A percentile compares a stretch with the other conserved stretches of the same genome.
Evolutionary conservation across 2,329 filamentous ascomycete genomes (phyloP).

Genomic region (Lachnellula cervina): DNA sequence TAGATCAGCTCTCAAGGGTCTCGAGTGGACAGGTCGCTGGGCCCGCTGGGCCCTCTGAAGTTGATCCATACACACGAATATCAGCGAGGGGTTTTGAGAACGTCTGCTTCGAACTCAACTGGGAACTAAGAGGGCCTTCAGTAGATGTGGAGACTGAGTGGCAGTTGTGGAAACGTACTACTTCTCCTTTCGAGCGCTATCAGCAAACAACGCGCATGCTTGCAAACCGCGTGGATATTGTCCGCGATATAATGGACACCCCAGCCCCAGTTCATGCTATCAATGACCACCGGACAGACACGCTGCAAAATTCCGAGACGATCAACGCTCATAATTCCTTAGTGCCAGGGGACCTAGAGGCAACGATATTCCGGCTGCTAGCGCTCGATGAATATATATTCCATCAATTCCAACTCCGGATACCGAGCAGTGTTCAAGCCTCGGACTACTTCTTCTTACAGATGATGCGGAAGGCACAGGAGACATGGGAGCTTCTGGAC

Average conservation of each 20-base stretch:
- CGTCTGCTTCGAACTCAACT: slow-evolving; percentile 25
- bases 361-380: slow-evolving; percentile 25
- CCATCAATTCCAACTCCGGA: slow-evolving; percentile 19
- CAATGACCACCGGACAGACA: slow-evolving; percentile 22
- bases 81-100: slow-evolving; percentile 19
- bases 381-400: slow-evolving; percentile 24
- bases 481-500: slow-evolving; percentile 19
- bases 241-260: slow-evolving; percentile 29
- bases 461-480: slow-evolving; percentile 18
- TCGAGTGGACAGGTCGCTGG: not conserved
- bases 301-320: slow-evolving; percentile 19
- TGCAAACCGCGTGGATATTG: slow-evolving; percentile 13
- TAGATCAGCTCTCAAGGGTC: slow-evolving; percentile 15
- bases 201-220: slow-evolving; percentile 15
- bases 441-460: slow-evolving; percentile 25
- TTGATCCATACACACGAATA: slow-evolving; percentile 22
- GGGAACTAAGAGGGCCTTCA: slow-evolving; percentile 23
- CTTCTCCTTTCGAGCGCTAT: slow-evolving; percentile 1
- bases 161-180: slow-evolving; percentile 21
- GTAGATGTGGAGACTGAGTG: slow-evolving; percentile 21
- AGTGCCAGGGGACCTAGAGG: slow-evolving; percentile 22
- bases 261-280: slow-evolving; percentile 15
- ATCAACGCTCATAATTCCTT: slow-evolving; percentile 16
- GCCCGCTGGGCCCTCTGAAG: not conserved
- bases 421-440: slow-evolving; percentile 21